Conservation (phyloP, 441 rosid genomes). For the Euphorbia schlechtendalii region DNA sequence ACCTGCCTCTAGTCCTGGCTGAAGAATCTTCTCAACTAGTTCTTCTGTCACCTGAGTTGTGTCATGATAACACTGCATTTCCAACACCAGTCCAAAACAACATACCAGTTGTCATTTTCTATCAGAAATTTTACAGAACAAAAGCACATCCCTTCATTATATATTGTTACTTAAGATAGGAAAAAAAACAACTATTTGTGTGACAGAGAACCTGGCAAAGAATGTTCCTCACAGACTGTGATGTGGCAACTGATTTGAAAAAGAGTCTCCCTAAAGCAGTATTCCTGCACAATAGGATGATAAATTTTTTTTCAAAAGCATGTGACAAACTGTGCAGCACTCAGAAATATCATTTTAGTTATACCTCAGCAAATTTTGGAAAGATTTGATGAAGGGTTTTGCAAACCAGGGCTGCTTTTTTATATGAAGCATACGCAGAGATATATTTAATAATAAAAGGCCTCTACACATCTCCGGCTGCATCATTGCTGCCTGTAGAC, state of each 20-base stretch:
- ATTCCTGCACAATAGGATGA: constrained; percentile 43
- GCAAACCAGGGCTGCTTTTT: constrained; percentile 76
- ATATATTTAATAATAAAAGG: constrained; percentile 61
- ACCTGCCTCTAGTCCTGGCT: constrained; percentile 84
- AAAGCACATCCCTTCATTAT: neutral
- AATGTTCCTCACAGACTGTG: constrained; percentile 59
- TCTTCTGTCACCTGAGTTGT: constrained; percentile 83
- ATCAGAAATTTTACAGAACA: no score
- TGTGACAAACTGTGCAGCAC: neutral
- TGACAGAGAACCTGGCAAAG: constrained; percentile 54
- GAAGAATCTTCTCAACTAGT: constrained; percentile 63
- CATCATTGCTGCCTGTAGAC: constrained; percentile 84
- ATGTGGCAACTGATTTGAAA: constrained; percentile 56
- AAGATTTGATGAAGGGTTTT: constrained; percentile 66
- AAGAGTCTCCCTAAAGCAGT: constrained; percentile 60
- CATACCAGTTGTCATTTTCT: no score
- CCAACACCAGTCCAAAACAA: no score
- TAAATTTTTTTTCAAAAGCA: neutral
- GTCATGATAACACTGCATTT: constrained; percentile 67
- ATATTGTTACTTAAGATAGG: neutral
- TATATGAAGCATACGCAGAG: constrained; percentile 86
- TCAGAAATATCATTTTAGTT: constrained; percentile 6
- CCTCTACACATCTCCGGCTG: constrained; percentile 65
- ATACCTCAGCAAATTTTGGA: constrained; percentile 80
- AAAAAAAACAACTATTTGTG: neutral